Evolutionary conservation across 1,139 yeast species (phyloP).

Genomic region (Saccharomyces hybrid): DNA sequence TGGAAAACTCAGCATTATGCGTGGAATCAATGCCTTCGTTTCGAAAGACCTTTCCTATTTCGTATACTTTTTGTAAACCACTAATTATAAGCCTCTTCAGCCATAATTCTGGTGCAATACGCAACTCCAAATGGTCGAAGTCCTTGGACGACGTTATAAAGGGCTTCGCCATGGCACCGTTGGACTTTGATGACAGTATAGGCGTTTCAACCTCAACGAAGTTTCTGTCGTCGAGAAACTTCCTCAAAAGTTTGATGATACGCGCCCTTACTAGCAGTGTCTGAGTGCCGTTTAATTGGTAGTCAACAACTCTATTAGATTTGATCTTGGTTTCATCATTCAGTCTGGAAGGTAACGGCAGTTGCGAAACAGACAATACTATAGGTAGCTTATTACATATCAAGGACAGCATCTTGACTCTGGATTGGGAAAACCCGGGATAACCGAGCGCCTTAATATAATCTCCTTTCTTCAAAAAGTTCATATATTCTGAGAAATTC

Average conservation of each 20-base stretch:
- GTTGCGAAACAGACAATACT: conserved; percentile 62
- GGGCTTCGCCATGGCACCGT: conserved; percentile 89
- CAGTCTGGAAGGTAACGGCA: conserved; percentile 60
- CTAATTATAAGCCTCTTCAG: conserved; percentile 70
- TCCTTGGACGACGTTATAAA: conserved; percentile 51
- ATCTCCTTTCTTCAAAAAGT: conserved; percentile 61
- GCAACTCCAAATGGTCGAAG: conserved; percentile 43
- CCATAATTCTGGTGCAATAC: conserved; percentile 97
- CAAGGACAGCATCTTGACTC: conserved; percentile 57
- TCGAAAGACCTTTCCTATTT: conserved; percentile 77
- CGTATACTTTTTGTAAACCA: conserved; percentile 83
- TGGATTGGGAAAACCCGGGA: conserved; percentile 70
- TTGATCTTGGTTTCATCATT: conserved; percentile 51
- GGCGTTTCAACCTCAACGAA: conserved; percentile 90
- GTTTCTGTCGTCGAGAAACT: conserved; percentile 45
- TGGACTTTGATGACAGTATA: conserved; percentile 57
- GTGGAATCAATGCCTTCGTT: conserved; percentile 95
- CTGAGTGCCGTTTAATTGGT: conserved; percentile 50
- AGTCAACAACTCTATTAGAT: conserved; percentile 66
- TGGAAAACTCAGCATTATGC: conserved; percentile 97
- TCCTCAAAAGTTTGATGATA: conserved; percentile 49
- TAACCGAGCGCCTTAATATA: conserved; percentile 54
- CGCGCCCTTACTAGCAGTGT: conserved; percentile 48
- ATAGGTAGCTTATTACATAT: conserved; percentile 45
- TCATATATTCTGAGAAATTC: conserved; percentile 41